These are phyloP conservation scores for Trichoderma lentiforme DNA, from an alignment of 2,329 filamentous ascomycete species.

Conservation along the genomic window DNA sequence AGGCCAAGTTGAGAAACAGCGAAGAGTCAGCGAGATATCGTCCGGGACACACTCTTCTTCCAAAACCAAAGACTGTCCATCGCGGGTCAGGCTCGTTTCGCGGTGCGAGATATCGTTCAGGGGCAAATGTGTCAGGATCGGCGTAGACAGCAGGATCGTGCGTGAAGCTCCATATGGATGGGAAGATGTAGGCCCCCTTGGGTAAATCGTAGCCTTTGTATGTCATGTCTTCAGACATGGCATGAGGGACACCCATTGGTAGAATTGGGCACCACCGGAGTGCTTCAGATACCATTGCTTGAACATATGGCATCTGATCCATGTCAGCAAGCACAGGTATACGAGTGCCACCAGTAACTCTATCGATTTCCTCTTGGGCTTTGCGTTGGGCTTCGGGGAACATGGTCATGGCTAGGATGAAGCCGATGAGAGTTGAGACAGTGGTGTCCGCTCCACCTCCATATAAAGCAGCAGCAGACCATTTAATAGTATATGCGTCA, in stretches of 20 bases:
- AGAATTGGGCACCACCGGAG: slow-evolving; percentile 20
- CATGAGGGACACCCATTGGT: background rate
- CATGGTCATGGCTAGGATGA: slow-evolving; percentile 17
- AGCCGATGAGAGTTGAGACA: background rate
- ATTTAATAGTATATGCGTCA: background rate
- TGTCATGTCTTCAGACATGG: background rate
- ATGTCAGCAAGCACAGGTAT: slow-evolving; percentile 20
- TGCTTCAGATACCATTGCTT: slow-evolving; percentile 26
- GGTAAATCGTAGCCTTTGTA: slow-evolving; percentile 7
- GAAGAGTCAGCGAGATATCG: background rate
- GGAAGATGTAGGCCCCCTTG: background rate
- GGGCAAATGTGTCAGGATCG: background rate
- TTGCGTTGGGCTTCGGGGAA: slow-evolving; percentile 18
- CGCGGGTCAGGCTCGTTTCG: slow-evolving; percentile 8
- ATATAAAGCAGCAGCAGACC: background rate
- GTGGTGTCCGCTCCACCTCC: slow-evolving; percentile 17
- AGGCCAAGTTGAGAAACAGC: background rate
- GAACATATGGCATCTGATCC: slow-evolving; percentile 25
- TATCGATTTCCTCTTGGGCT: slow-evolving; percentile 20
- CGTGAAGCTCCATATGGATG: background rate
- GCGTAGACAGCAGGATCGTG: background rate
- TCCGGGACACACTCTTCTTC: slow-evolving; percentile 10
- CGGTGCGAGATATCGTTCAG: slow-evolving; percentile 9
- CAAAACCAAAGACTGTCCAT: background rate
- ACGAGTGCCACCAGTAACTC: slow-evolving; percentile 23